Evolutionary conservation across 208 protist genomes (phyloP), one percentile per base, ranked within the genome.

Genomic region (Acanthamoeba healyi): DNA sequence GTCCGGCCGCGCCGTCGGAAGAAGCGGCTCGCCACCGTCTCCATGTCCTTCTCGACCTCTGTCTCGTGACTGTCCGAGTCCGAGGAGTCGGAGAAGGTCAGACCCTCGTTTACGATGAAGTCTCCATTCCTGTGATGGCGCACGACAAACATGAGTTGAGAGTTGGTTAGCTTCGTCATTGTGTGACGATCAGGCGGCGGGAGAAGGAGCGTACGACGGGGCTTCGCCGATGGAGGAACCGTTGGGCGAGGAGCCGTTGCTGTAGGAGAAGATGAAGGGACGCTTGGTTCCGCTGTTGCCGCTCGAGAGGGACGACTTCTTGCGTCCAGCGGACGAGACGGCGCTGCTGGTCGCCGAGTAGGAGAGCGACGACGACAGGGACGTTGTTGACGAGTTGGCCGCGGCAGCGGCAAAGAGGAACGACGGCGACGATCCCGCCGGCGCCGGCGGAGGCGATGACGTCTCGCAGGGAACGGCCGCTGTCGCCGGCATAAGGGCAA

Each of bases 11-110:
- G 77, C 77, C 77, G 9, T 58, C 77, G 77, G 77, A 86, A 86
- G 77, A 86, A 86, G 26, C 77, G 77, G 32, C 42, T 58, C 46
- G 77, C 34, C 17, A 86, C 42, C 24, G 77, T 49, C 46, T 86
- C 77, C 38, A 38, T 86, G 77, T 86, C 77, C 46, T 86, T 86
- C 46, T 86, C 77, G 42, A 86, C 46, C 67, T 77, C 77, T 4
- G 77, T 58, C n/a, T 86, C 77, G 22, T 86, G 38, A n/a, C n/a
- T n/a, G 19, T 86, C 77, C 38, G 26, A 34, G 10, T 86, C 77
- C 17, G 15, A 15, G 44, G 9, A 26, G 29, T 77, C 9, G 36
- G 15, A 15, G 19, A n/a, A 22, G 26, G 6, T 44, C 38, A 22
- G n/a, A n/a, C n/a, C n/a, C n/a, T n/a, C 67, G 38, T 44, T 38